Percentiles rank a stretch among this genome's conserved stretches.
These are phyloP conservation scores for Colletotrichum liriopes DNA, from an alignment of 2,329 filamentous ascomycete genomes.

Conservation along the genomic window DNA sequence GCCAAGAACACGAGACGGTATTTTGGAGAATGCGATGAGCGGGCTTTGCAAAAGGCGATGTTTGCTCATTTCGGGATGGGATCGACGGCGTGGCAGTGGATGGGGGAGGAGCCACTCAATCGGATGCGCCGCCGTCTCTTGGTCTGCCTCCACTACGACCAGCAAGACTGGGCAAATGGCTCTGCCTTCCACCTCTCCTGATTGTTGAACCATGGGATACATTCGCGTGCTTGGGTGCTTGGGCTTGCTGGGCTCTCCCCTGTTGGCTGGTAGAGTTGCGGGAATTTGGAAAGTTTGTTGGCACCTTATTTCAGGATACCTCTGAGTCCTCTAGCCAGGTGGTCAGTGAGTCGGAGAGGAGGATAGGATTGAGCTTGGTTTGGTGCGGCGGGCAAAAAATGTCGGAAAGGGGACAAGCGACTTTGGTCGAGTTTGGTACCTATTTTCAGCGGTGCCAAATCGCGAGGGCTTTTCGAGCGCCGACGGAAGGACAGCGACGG, in stretches of 20 bases:
- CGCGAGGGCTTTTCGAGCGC: neutral
- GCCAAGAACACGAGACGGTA: slow-evolving; percentile 13
- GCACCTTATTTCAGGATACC: neutral
- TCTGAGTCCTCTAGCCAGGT: neutral
- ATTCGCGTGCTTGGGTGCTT: neutral
- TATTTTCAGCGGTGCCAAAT: neutral
- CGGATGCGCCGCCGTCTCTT: slow-evolving; percentile 25
- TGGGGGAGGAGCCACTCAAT: slow-evolving; percentile 20
- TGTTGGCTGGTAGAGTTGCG: slow-evolving; percentile 35
- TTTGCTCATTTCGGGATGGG: slow-evolving; percentile 27
- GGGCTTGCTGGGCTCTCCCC: slow-evolving; percentile 16
- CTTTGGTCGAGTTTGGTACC: neutral
- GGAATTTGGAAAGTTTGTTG: slow-evolving; percentile 21
- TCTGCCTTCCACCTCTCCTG: neutral
- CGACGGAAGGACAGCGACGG: neutral
- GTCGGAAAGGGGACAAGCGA: neutral
- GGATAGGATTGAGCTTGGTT: neutral
- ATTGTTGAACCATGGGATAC: neutral
- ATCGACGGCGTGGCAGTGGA: slow-evolving; percentile 16
- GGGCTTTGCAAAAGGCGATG: slow-evolving; percentile 30
- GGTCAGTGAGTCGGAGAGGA: neutral
- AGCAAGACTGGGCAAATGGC: neutral
- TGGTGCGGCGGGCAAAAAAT: neutral
- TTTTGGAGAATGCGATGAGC: slow-evolving; percentile 38
- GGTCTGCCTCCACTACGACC: slow-evolving; percentile 4